A percentile compares a stretch with the other conserved stretches of the same genome.
phyloP scores from a whole-genome alignment of 106 monocot species.

The Phalaenopsis equestris region DNA sequence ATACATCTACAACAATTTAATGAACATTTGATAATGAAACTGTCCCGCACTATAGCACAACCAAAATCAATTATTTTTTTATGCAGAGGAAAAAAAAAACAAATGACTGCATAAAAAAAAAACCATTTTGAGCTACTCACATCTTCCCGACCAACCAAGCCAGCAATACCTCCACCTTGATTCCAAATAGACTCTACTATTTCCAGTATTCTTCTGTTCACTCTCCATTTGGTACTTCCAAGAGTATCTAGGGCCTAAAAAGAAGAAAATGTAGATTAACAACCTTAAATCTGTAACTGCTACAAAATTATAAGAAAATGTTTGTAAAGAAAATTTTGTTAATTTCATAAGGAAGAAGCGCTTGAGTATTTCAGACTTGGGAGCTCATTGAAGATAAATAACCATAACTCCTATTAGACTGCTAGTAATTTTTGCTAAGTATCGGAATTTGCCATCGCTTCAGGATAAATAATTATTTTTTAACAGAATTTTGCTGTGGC shows the following conservation, averaged over 20 bases:
- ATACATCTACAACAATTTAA: neutral
- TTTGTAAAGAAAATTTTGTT: neutral
- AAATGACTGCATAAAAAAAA: neutral
- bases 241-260: slow-evolving; percentile 76
- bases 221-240: slow-evolving; percentile 87
- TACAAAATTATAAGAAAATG: neutral
- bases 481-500: neutral
- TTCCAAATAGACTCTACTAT: slow-evolving; percentile 73
- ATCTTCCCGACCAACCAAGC: slow-evolving; percentile 64
- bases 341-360: neutral
- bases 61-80: neutral
- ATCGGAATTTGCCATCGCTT: no score
- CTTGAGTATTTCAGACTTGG: neutral
- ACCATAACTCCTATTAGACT: no score
- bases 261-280: neutral
- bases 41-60: neutral
- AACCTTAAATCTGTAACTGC: neutral
- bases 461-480: neutral
- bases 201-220: slow-evolving; percentile 71
- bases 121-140: slow-evolving; percentile 29
- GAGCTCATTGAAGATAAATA: no score
- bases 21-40: neutral
- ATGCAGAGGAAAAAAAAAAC: neutral
- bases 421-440: no score
- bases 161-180: slow-evolving; percentile 66